Evolutionary conservation across 2,329 filamentous ascomycete species (phyloP), one percentile per base, ranked within the genome.

Genomic region (Monosporascus sp.): DNA sequence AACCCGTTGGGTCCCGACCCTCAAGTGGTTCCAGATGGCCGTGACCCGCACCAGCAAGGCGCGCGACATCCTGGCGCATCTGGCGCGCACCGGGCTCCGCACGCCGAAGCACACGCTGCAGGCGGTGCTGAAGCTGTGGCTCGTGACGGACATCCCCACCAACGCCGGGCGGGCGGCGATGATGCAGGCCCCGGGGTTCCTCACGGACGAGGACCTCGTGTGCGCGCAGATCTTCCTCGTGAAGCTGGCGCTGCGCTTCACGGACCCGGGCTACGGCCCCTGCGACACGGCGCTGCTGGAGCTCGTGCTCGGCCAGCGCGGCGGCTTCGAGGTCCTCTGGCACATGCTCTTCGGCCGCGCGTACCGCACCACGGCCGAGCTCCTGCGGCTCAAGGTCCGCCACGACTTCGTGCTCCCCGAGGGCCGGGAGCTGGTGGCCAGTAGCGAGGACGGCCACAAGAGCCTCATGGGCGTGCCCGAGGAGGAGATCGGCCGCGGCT

Each of bases 211-310:
- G 4, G 83, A 89, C 63, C 67, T 94, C 9, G 80, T 82, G 63
- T 75, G 81, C 49, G 76, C 81, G 3, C 80, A 84, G 45, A 68
- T 86, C 55, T 85, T 93, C 72, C 73, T 89, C 58, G 64, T 89
- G 57, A 92, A 93, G 71, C 78, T 94, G 17, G 78, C 83, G 63
- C 83, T 91, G 80, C 76, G 77, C 51, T 84, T 90, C 68, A 82
- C 80, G 53, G 79, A 89, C 58, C 86, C 88, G 0, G 65, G 82
- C 24, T 76, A 76, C 48, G 81, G 79, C 0, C 75, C 77, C 17
- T 75, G 76, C 48, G 70, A 73, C 2, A 74, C 74, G 44, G 73
- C 73, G 31, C 70, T 87, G 49, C 70, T 81, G 40, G 73, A 81
- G 35, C 69, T 87, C 28, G 72, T 89, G 53, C 68, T 89, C 43